Evolutionary conservation across 2,329 filamentous ascomycete genomes (phyloP).

Genomic region (Beauveria bassiana): DNA sequence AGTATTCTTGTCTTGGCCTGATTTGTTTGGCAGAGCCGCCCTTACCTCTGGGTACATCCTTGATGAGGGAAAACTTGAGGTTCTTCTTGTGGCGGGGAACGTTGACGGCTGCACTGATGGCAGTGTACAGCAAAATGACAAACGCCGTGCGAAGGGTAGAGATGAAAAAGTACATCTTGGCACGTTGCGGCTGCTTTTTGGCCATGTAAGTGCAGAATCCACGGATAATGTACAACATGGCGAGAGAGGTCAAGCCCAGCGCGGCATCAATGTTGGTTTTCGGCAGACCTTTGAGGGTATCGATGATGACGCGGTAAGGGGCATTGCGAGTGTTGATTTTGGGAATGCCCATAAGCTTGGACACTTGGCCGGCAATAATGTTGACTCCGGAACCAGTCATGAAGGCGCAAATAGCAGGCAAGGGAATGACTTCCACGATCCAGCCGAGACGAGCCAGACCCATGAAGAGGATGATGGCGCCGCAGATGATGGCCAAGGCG

Average conservation of each 20-base stretch:
- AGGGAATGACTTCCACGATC: conserved; percentile 47
- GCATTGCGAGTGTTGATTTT: conserved; percentile 41
- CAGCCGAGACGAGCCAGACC: conserved; percentile 44
- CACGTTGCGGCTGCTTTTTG: conserved; percentile 56
- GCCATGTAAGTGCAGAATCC: conserved; percentile 54
- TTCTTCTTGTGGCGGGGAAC: conserved; percentile 43
- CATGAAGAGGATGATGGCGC: conserved; percentile 40
- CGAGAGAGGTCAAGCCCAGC: conserved; percentile 61
- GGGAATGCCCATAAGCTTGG: conserved; percentile 42
- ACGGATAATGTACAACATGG: conserved; percentile 61
- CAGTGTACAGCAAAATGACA: conserved; percentile 71
- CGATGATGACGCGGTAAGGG: conserved; percentile 42
- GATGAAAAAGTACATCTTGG: conserved; percentile 70
- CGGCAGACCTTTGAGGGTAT: conserved; percentile 39
- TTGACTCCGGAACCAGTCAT: conserved; percentile 46
- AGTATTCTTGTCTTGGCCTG: not conserved
- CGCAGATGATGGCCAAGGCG: conserved; percentile 39
- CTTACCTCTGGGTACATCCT: conserved; percentile 60
- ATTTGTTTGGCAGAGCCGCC: not conserved
- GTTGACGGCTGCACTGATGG: conserved; percentile 68
- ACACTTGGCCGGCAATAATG: conserved; percentile 42
- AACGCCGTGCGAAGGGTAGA: conserved; percentile 73
- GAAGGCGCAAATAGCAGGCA: conserved; percentile 45
- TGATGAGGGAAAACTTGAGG: conserved; percentile 57
- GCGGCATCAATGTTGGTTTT: conserved; percentile 59